Base-by-base conservation (phyloP, 768 basidiomycete species). In the Lactarius sanguifluus region DNA sequence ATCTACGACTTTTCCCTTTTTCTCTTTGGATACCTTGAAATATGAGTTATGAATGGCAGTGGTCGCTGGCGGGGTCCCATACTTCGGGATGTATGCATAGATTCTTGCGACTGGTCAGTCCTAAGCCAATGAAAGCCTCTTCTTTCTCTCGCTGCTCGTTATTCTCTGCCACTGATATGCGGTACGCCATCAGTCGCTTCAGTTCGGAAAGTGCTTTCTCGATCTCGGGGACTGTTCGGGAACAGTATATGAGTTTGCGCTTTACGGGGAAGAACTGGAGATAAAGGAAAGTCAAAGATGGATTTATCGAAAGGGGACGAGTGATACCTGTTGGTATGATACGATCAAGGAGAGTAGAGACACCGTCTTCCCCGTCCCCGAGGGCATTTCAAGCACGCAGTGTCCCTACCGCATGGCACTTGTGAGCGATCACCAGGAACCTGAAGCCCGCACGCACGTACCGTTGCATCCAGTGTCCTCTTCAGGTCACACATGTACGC, bases 381-480 rank as follows among this genome's bases (percentile, higher is more conserved):
- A 98, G 68, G 97, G 97, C 97, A 99, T 99, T 81, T 99, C 97
- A 43, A 99, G 84, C n/a, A 98, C 94, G 76, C 97, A 98, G 72
- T 99, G 97, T 59, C 97, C 97, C 95, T 98, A 73, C 43, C 71
- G 50, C 62, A 23, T 36, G 36, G 40, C 32, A 54, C 28, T 47
- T 62, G 60, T 65, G 61, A 54, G 28, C 47, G 32, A 36, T 36
- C 16, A 55, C 45, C 28, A 66, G 43, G 52, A 45, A 40, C 65
- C 55, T n/a, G 18, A 34, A 65, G 45, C 3, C 23, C 12, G 52
- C 36, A 58, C n/a, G 16, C 23, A 73, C 80, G 68, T 76, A 95
- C 96, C 66, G 92, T 89, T 41, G 95, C 96, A 78, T 99, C 97
- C 20, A 99, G 84, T 2, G 96, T 94, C 72, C 93, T 83, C 78